Base-by-base conservation (phyloP, 179 eudicot species). In the Patellifolia procumbens region DNA sequence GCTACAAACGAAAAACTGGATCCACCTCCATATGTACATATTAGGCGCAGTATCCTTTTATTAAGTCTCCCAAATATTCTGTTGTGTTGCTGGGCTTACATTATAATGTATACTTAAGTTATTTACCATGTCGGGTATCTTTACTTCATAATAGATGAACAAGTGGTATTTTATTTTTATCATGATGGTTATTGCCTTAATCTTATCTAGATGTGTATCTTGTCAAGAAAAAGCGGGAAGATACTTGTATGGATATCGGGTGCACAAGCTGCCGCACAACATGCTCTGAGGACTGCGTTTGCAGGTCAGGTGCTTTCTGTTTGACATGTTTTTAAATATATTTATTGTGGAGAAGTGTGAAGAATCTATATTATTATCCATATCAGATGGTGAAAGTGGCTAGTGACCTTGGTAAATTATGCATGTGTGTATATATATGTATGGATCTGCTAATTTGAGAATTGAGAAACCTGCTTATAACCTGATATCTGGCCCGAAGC, bases 21-120 rank as follows among this genome's bases (percentile, higher is more conserved):
- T 78, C 90, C 88, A 62, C 89, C 91, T 83, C 76, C 92, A 32
- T 95, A 88, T 78, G 89, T 86, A 74, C 93, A 87, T 79, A 91
- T 93, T 73, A 93, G 86, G 77, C 92, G 99, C 69, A 95, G 99
- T 95, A 95, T 95, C 99, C 95, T 83, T 56, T 28, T 51, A 17
- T 73, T 15, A 59, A 63, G n/a, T n/a, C 17, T 0, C 56, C n/a
- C n/a, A n/a, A n/a, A 37, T 63, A 22, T 73, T 28, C 31, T 24
- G 5, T 68, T 45, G 31, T 29, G 16, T 28, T 70, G 26, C 20
- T n/a, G n/a, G n/a, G n/a, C n/a, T 29, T 56, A 29, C 0, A 37
- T 9, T 76, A 7, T 17, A n/a, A 59, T 10, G 34, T 39, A 69
- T 32, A 22, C 26, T 53, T 60, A 71, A 42, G 5, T 8, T 52